A percentile compares a stretch with the other conserved stretches of the same genome.
These are phyloP conservation scores for Saturnispora bothae DNA, from an alignment of 805 yeast species.

Conservation along the genomic window DNA sequence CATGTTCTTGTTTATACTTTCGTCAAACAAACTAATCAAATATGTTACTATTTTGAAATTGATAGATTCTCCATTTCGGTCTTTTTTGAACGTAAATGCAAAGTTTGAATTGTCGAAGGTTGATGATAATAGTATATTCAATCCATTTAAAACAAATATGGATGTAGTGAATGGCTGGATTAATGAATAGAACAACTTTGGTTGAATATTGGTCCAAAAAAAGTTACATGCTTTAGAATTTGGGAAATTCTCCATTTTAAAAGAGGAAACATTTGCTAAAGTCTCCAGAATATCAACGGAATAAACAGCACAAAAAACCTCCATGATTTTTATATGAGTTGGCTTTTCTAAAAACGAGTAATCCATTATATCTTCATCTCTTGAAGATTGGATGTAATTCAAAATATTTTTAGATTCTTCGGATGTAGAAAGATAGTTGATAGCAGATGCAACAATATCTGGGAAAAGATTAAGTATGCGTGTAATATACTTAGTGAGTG, in stretches of 20 bases:
- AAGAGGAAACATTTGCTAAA: conserved; percentile 24
- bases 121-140: conserved; percentile 43
- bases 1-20: conserved; percentile 25
- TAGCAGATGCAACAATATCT: conserved; percentile 22
- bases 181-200: conserved; percentile 28
- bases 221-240: conserved; percentile 14
- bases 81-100: conserved; percentile 18
- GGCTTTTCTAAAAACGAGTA: conserved; percentile 23
- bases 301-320: conserved; percentile 39
- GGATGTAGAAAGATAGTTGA: conserved; percentile 17
- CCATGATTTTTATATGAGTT: conserved; percentile 37
- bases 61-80: conserved; percentile 2
- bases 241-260: conserved; percentile 13
- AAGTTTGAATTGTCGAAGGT: conserved; percentile 24
- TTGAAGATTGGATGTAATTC: conserved; percentile 6
- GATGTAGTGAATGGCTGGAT: conserved; percentile 44
- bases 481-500: conserved; percentile 20
- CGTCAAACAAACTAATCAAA: conserved; percentile 22
- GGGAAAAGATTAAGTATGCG: conserved; percentile 19
- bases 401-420: conserved; percentile 10
- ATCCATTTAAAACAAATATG: conserved; percentile 38
- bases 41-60: conserved; percentile 13
- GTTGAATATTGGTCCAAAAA: conserved; percentile 25
- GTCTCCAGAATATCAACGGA: conserved; percentile 49
- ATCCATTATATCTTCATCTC: conserved; percentile 13